Evolutionary conservation across 768 basidiomycete genomes (phyloP).

Genomic region (Kwoniella dendrophila): DNA sequence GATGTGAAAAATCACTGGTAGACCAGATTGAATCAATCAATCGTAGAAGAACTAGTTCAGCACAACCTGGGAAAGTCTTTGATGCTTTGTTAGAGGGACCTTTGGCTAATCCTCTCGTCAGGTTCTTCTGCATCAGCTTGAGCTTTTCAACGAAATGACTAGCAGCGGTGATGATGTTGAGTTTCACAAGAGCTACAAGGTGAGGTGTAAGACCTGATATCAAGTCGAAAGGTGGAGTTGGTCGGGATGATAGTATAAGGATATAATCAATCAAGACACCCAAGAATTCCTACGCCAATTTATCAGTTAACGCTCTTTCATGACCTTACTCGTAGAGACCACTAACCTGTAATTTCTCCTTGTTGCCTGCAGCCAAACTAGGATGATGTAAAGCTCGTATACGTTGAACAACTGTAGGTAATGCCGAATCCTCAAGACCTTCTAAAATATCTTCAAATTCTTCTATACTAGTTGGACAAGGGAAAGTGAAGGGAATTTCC

Average conservation of each 20-base stretch:
- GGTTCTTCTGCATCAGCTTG: constrained; percentile 88
- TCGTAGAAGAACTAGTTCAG: constrained; percentile 80
- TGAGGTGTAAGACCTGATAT: constrained; percentile 74
- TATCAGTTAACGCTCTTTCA: neutral
- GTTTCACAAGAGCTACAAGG: constrained; percentile 71
- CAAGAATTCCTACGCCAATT: constrained; percentile 64
- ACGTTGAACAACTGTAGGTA: constrained; percentile 81
- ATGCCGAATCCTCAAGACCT: constrained; percentile 68
- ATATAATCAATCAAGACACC: constrained; percentile 85
- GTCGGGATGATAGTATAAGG: constrained; percentile 70
- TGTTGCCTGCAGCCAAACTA: constrained; percentile 87
- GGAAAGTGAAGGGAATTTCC: constrained; percentile 89
- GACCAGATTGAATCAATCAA: constrained; percentile 84
- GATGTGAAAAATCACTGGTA: constrained; percentile 90
- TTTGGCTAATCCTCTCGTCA: constrained; percentile 74
- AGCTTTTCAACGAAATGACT: constrained; percentile 79
- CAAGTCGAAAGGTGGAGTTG: constrained; percentile 65
- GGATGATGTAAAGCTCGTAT: constrained; percentile 90
- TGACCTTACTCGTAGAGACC: neutral
- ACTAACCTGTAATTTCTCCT: constrained; percentile 82
- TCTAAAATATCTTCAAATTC: constrained; percentile 85
- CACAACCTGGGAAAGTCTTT: constrained; percentile 83
- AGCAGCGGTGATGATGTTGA: constrained; percentile 80
- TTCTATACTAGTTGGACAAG: constrained; percentile 81
- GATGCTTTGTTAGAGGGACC: constrained; percentile 66